These are phyloP conservation scores for Trichophyton schoenleinii DNA, from an alignment of 2,329 filamentous ascomycete genomes.

Conservation along the genomic window DNA sequence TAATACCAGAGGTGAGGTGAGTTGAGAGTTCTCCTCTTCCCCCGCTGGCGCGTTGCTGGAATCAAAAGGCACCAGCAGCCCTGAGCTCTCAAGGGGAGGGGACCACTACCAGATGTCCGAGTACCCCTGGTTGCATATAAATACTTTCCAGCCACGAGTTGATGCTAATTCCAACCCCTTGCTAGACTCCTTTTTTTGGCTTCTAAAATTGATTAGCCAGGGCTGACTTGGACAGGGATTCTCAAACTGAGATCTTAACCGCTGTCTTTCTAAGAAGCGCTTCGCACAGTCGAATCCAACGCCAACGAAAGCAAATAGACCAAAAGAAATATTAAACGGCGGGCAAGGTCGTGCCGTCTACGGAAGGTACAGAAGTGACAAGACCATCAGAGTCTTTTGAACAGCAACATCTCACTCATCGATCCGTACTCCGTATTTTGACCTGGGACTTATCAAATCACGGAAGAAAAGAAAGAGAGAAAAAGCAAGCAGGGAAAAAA, in stretches of 20 bases:
- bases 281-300: neutral
- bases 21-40: neutral
- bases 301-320: neutral
- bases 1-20: neutral
- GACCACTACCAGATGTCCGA: neutral
- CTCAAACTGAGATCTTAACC: slow-evolving; percentile 1
- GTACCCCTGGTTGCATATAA: slow-evolving; percentile 5
- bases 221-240: neutral
- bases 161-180: neutral
- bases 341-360: neutral
- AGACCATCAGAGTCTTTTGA: neutral
- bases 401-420: neutral
- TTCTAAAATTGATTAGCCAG: slow-evolving; percentile 3
- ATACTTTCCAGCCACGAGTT: slow-evolving; percentile 1
- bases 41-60: neutral
- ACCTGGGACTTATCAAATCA: neutral
- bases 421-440: neutral
- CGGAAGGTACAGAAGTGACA: neutral
- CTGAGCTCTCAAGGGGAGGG: neutral
- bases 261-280: neutral
- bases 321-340: neutral
- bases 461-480: neutral
- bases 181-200: slow-evolving; percentile 3
- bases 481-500: neutral
- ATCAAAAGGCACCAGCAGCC: neutral